A percentile compares a stretch with the other conserved stretches of the same genome.
Conservation (phyloP, 371 early-diverging fungal genomes). For the Blyttiomyces sp. region DNA sequence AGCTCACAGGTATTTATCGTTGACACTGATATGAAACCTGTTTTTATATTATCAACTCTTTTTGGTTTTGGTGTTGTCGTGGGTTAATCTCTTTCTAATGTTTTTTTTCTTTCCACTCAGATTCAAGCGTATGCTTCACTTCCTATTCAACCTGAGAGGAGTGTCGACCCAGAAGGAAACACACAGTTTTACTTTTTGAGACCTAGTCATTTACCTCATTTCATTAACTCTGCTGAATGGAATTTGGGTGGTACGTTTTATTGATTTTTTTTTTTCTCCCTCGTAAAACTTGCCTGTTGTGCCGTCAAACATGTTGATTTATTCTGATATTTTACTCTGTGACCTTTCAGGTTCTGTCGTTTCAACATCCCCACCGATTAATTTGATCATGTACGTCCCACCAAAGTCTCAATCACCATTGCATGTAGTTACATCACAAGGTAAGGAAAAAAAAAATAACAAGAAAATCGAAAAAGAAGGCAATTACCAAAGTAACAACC, state of each 20-base stretch:
- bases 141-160: conserved; percentile 56
- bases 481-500: too few relatives aligned
- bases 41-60: too few relatives aligned
- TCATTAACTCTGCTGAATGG: conserved; percentile 90
- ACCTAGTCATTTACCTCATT: conserved; percentile 65
- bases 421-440: conserved; percentile 57
- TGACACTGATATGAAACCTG: too few relatives aligned
- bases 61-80: too few relatives aligned
- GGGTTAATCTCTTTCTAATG: too few relatives aligned
- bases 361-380: conserved; percentile 73
- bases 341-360: conserved; percentile 70
- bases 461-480: too few relatives aligned
- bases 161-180: conserved; percentile 28
- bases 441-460: conserved; percentile 32
- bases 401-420: conserved; percentile 63
- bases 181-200: conserved; percentile 45
- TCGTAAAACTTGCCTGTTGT: too few relatives aligned
- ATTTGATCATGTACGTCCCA: conserved; percentile 85
- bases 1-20: conserved; percentile 55
- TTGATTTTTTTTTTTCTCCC: not conserved
- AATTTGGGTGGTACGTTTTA: conserved; percentile 58
- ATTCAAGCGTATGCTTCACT: conserved; percentile 73
- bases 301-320: too few relatives aligned
- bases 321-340: not conserved
- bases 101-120: too few relatives aligned